Conservation (phyloP, 1,139 yeast genomes). For the Hanseniaspora gamundiae region DNA sequence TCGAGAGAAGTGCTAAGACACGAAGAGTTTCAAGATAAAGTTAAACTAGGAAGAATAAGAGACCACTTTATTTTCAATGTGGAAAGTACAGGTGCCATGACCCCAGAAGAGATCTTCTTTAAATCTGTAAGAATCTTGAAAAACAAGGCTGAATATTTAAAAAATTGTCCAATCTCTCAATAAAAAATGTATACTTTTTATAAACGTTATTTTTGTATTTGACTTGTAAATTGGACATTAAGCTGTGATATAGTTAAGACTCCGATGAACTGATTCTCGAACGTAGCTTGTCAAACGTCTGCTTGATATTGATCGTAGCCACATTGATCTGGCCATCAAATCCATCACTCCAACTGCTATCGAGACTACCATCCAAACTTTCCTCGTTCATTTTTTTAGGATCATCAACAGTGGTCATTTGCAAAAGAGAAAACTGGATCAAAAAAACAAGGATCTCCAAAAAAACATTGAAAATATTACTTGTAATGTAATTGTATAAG, state of each 20-base stretch:
- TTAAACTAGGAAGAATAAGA: constrained; percentile 79
- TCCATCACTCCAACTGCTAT: constrained; percentile 26
- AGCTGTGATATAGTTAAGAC: constrained; percentile 4
- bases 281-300: constrained; percentile 15
- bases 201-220: too few relatives aligned
- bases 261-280: background rate
- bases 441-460: constrained; percentile 22
- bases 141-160: constrained; percentile 73
- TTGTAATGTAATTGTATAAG: constrained; percentile 18
- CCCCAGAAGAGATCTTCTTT: constrained; percentile 89
- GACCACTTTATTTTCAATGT: constrained; percentile 90
- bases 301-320: constrained; percentile 23
- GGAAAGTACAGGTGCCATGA: constrained; percentile 93
- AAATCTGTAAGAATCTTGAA: constrained; percentile 77
- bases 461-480: constrained; percentile 21
- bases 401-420: constrained; percentile 25
- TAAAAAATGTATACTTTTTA: constrained; percentile 17
- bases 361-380: constrained; percentile 7
- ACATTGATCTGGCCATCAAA: constrained; percentile 30
- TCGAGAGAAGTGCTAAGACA: constrained; percentile 93
- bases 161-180: constrained; percentile 66
- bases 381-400: constrained; percentile 18
- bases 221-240: too few relatives aligned
- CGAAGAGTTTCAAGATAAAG: constrained; percentile 79
- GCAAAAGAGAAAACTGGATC: constrained; percentile 25